Evolutionary conservation across 768 basidiomycete species (phyloP).

Genomic region (Holtermannia corniformis): DNA sequence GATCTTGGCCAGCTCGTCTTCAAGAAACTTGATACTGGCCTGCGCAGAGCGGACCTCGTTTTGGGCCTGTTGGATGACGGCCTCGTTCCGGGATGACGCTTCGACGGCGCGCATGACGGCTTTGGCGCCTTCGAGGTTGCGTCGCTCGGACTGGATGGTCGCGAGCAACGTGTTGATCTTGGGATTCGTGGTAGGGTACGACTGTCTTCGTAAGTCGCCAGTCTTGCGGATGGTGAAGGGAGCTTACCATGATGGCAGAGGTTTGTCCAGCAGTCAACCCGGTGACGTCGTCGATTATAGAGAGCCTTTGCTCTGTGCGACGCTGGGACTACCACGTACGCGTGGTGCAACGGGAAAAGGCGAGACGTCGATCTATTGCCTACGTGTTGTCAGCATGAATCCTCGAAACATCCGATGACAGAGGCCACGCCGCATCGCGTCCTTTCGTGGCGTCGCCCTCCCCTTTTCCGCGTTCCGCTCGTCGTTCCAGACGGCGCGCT

Average conservation of each 20-base stretch:
- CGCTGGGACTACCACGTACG: too few relatives aligned
- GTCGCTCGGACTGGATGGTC: conserved; percentile 34
- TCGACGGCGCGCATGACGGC: conserved; percentile 38
- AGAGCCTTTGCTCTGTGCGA: too few relatives aligned
- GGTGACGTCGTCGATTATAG: too few relatives aligned
- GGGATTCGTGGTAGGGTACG: conserved; percentile 29
- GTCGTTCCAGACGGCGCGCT: too few relatives aligned
- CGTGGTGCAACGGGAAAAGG: too few relatives aligned
- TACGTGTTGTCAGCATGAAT: too few relatives aligned
- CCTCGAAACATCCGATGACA: too few relatives aligned
- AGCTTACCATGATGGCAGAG: neutral
- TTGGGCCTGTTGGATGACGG: conserved; percentile 41
- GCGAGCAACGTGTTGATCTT: conserved; percentile 36
- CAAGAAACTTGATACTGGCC: conserved; percentile 38
- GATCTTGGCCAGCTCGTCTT: conserved; percentile 39
- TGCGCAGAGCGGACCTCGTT: conserved; percentile 40
- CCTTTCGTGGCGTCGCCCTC: too few relatives aligned
- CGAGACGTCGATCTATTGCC: too few relatives aligned
- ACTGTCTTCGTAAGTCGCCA: neutral
- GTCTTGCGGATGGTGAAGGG: neutral
- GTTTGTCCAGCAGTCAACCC: too few relatives aligned
- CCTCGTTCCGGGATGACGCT: conserved; percentile 39
- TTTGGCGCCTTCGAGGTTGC: conserved; percentile 39
- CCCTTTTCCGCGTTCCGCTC: too few relatives aligned
- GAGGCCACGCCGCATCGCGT: too few relatives aligned